phyloP scores from a whole-genome alignment of 2,329 filamentous ascomycete species.

The Hypomyces rosellus region DNA sequence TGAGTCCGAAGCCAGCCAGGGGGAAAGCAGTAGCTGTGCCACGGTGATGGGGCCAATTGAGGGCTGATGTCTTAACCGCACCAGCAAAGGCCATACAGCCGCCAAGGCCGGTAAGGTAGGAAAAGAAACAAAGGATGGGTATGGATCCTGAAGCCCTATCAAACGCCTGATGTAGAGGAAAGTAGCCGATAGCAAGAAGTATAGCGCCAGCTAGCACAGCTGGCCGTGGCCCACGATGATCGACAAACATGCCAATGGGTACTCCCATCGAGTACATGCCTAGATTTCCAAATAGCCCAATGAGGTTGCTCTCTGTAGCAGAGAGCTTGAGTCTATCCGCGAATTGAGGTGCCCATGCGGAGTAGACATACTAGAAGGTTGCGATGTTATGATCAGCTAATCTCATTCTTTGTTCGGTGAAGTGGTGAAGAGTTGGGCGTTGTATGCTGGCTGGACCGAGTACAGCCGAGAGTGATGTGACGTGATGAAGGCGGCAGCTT shows the following conservation, averaged over 20 bases:
- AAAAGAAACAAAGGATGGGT: conserved; percentile 67
- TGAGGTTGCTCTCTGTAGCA: conserved; percentile 87
- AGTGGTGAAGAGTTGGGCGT: background rate
- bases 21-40: conserved; percentile 94
- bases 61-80: conserved; percentile 76
- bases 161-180: conserved; percentile 75
- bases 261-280: conserved; percentile 93
- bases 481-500: conserved; percentile 22
- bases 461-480: background rate
- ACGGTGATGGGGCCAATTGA: conserved; percentile 86
- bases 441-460: no score
- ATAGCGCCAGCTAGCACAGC: conserved; percentile 70
- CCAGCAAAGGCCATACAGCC: conserved; percentile 88
- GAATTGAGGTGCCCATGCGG: conserved; percentile 95
- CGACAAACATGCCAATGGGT: conserved; percentile 81
- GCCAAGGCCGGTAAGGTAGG: conserved; percentile 79
- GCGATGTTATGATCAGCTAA: conserved; percentile 3
- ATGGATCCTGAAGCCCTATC: conserved; percentile 57
- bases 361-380: conserved; percentile 79
- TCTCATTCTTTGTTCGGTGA: background rate
- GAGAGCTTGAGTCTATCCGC: conserved; percentile 79
- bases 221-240: conserved; percentile 71
- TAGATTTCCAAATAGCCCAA: conserved; percentile 78
- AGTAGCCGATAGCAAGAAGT: conserved; percentile 73
- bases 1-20: conserved; percentile 85